Conservation (phyloP, 2,329 filamentous ascomycete species). For the Sodiomyces alkalinus region DNA sequence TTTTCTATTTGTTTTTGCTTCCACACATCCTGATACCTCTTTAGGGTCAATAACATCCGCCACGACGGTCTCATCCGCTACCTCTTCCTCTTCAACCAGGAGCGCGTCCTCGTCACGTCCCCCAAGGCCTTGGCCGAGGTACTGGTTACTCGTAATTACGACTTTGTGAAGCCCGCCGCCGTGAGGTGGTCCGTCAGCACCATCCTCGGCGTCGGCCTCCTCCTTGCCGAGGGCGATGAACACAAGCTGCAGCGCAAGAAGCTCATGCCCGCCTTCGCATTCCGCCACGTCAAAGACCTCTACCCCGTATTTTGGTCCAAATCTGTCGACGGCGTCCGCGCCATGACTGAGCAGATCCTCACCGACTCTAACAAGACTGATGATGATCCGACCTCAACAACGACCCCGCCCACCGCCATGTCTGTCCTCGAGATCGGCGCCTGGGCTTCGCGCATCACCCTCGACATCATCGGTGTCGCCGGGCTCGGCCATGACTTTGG, state of each 20-base stretch:
- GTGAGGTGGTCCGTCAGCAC: slow-evolving; percentile 41
- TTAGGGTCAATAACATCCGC: slow-evolving; percentile 43
- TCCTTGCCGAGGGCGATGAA: slow-evolving; percentile 81
- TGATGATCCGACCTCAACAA: slow-evolving; percentile 15
- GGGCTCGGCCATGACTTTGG: slow-evolving; percentile 59
- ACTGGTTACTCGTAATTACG: slow-evolving; percentile 52
- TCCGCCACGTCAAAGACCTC: slow-evolving; percentile 69
- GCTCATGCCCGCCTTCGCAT: slow-evolving; percentile 72
- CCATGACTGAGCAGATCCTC: slow-evolving; percentile 33
- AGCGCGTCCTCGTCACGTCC: slow-evolving; percentile 44
- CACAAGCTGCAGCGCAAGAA: slow-evolving; percentile 71
- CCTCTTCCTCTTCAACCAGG: slow-evolving; percentile 43
- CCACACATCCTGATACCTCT: background rate
- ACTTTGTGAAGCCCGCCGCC: slow-evolving; percentile 47
- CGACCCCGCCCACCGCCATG: slow-evolving; percentile 11
- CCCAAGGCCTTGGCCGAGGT: slow-evolving; percentile 56
- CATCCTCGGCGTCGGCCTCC: slow-evolving; percentile 53
- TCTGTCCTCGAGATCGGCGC: slow-evolving; percentile 38
- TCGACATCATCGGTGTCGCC: slow-evolving; percentile 62
- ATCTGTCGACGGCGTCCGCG: slow-evolving; percentile 47
- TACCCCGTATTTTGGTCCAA: slow-evolving; percentile 79
- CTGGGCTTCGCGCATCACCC: slow-evolving; percentile 53
- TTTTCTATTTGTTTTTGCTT: slow-evolving; percentile 2
- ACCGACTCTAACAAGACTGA: slow-evolving; percentile 15
- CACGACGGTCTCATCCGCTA: slow-evolving; percentile 59